phyloP scores from a whole-genome alignment of 2,329 filamentous ascomycete species.

The Helotiales sp. region DNA sequence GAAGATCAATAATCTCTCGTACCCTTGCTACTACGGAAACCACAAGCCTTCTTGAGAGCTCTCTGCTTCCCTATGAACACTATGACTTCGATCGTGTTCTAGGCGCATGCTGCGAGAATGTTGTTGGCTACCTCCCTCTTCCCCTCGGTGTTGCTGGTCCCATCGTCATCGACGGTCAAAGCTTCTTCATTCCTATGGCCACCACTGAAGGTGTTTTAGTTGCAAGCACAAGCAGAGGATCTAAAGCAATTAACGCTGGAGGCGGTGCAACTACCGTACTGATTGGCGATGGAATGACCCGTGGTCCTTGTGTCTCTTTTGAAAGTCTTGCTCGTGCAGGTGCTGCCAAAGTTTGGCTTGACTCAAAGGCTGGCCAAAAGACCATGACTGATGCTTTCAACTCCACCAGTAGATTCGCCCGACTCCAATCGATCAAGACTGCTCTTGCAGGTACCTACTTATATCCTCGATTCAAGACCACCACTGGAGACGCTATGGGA shows the following conservation, averaged over 20 bases:
- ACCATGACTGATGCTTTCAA: slow-evolving; percentile 93
- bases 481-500: slow-evolving; percentile 97
- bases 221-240: slow-evolving; percentile 87
- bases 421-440: slow-evolving; percentile 87
- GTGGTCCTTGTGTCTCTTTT: slow-evolving; percentile 90
- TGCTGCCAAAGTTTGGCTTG: slow-evolving; percentile 93
- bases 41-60: slow-evolving; percentile 75
- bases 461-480: slow-evolving; percentile 98
- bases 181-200: slow-evolving; percentile 97
- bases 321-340: slow-evolving; percentile 87
- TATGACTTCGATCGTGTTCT: slow-evolving; percentile 97
- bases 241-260: slow-evolving; percentile 96
- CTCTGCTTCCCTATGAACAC: slow-evolving; percentile 82
- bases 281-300: slow-evolving; percentile 97
- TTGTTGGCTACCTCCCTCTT: slow-evolving; percentile 91
- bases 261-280: slow-evolving; percentile 90
- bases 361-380: slow-evolving; percentile 81
- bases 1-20: slow-evolving; percentile 81
- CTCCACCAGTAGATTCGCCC: slow-evolving; percentile 91
- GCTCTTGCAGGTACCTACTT: slow-evolving; percentile 92
- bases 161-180: slow-evolving; percentile 89
- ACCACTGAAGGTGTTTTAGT: slow-evolving; percentile 97
- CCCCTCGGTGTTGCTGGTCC: slow-evolving; percentile 94
- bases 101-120: slow-evolving; percentile 97
- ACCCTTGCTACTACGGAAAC: slow-evolving; percentile 79